phyloP scores from a whole-genome alignment of 2,329 filamentous ascomycete genomes.

The Sporothrix variecibatus region DNA sequence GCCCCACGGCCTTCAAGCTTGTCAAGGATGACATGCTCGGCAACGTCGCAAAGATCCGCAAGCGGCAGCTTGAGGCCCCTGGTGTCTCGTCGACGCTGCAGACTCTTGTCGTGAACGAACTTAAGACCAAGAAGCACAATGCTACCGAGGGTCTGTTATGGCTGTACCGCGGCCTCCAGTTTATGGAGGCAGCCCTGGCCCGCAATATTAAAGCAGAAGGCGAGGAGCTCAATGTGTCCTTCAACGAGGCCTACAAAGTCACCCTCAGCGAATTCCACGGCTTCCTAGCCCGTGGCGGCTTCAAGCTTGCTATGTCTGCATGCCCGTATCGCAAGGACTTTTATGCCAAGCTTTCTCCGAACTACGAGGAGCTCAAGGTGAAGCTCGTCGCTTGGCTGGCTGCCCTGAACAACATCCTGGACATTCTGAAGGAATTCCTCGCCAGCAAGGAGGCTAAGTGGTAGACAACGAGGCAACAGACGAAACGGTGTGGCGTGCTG shows the following conservation, averaged over 20 bases:
- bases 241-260: slow-evolving; percentile 78
- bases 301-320: slow-evolving; percentile 88
- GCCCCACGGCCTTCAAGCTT: slow-evolving; percentile 76
- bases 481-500: no score
- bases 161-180: slow-evolving; percentile 88
- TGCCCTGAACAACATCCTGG: slow-evolving; percentile 75
- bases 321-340: slow-evolving; percentile 94
- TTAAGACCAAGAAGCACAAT: slow-evolving; percentile 84
- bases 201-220: slow-evolving; percentile 68
- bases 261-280: slow-evolving; percentile 92
- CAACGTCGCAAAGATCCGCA: slow-evolving; percentile 95
- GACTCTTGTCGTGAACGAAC: slow-evolving; percentile 79
- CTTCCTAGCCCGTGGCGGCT: slow-evolving; percentile 87
- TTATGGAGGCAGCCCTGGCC: slow-evolving; percentile 82
- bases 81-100: slow-evolving; percentile 81
- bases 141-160: slow-evolving; percentile 90
- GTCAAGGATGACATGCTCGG: slow-evolving; percentile 90
- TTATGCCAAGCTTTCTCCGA: slow-evolving; percentile 78
- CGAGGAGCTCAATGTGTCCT: slow-evolving; percentile 82
- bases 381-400: slow-evolving; percentile 72
- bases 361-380: slow-evolving; percentile 61
- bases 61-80: slow-evolving; percentile 76
- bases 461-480: slow-evolving; percentile 38
- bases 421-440: slow-evolving; percentile 64
- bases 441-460: slow-evolving; percentile 60